Conservation (phyloP, 257 asterid genomes). For the Solanum lycopersicoides region DNA sequence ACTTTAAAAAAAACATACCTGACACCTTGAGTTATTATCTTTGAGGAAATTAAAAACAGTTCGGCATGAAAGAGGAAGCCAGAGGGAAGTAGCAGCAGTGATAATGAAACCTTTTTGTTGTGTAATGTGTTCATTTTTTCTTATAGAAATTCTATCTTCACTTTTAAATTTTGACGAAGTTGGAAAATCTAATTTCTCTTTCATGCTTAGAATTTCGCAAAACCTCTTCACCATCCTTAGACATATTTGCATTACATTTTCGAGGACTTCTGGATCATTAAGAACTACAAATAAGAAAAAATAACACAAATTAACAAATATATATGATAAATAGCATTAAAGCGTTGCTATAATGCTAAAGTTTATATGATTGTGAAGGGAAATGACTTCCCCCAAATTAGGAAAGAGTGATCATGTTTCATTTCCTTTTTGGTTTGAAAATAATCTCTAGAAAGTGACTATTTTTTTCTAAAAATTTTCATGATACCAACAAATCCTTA, state of each 20-base stretch:
- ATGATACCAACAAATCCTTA: too few relatives aligned
- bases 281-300: slow-evolving; percentile 11
- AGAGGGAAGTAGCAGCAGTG: slow-evolving; percentile 41
- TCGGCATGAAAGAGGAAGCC: slow-evolving; percentile 42
- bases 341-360: too few relatives aligned
- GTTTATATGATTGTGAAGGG: too few relatives aligned
- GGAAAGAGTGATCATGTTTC: too few relatives aligned
- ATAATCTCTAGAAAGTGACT: too few relatives aligned
- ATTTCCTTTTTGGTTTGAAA: too few relatives aligned
- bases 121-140: slow-evolving; percentile 18
- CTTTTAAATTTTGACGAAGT: slow-evolving; percentile 15
- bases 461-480: too few relatives aligned
- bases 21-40: slow-evolving; percentile 20
- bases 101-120: slow-evolving; percentile 33
- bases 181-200: slow-evolving; percentile 25
- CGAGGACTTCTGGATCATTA: too few relatives aligned
- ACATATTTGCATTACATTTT: slow-evolving; percentile 9
- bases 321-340: background rate
- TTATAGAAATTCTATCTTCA: slow-evolving; percentile 35
- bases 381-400: too few relatives aligned
- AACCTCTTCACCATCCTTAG: slow-evolving; percentile 55
- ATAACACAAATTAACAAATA: background rate
- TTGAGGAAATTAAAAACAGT: slow-evolving; percentile 36
- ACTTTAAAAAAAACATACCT: too few relatives aligned
- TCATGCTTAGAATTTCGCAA: slow-evolving; percentile 32